Evolutionary conservation across 2,329 filamentous ascomycete species (phyloP), one percentile per base, ranked within the genome.

Genomic region (Sclerotinia trifoliorum): DNA sequence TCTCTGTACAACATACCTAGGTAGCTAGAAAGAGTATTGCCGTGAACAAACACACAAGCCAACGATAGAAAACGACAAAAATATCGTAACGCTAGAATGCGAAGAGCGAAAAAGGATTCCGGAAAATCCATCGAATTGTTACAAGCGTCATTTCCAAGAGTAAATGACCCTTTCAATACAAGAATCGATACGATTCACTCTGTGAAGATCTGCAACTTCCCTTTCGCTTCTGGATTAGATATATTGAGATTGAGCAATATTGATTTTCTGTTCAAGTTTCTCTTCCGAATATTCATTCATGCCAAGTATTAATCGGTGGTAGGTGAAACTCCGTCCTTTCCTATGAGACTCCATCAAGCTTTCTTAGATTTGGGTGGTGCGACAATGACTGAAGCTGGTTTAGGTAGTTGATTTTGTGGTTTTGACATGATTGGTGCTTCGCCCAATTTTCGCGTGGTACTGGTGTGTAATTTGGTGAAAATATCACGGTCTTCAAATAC

Each of bases 401-500:
- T 24, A 4, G n/a, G 46, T 39, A 62, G 29, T 26, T 62, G 29
- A 19, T 26, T n/a, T 51, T 21, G 60, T 8, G 17, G 21, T 19
- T 35, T 32, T 4, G 46, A 51, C 7, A 42, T 42, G 21, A 21
- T 26, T 19, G 77, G 76, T 49, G 76, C 77, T 68, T 78, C 77
- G 57, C 77, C 77, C 5, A 78, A 46, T 63, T 78, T 77, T 54
- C 77, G 71, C 8, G 70, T 74, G 2, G 73, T 77, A 65, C 73
- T 77, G 39, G 71, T 78, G 69, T 78, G 76, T n/a, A 78, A 65
- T 8, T 72, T 71, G 29, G 73, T 68, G 56, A 78, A 75, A n/a
- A 76, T 71, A 67, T 77, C 73, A 56, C 74, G 66, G 52, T 75
- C 73, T 21, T 63, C 65, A 57, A 74, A 75, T 11, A 74, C 70